Base-by-base conservation (phyloP, 768 basidiomycete species). In the Panus rudis region DNA sequence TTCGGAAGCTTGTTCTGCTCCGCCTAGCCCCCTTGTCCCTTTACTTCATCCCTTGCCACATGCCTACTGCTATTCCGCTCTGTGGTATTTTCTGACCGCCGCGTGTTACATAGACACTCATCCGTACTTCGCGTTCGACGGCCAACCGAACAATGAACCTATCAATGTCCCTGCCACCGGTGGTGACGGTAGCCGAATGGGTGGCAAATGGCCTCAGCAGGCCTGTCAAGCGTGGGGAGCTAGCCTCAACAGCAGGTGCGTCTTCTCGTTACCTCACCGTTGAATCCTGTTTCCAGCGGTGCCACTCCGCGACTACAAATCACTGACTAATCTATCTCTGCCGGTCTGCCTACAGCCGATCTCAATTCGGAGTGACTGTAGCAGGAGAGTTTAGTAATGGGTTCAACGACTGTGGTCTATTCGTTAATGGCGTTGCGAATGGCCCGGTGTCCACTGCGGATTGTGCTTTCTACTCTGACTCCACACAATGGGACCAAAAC, bases 381-480 rank as follows among this genome's bases (percentile, higher is more conserved):
- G 79, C 77, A 1, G 89, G 86, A 31, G 89, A 92, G 63, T 90
- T 81, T 62, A 74, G 78, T 35, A 70, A 71, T 6, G 81, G 76
- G 4, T 70, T 70, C 50, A 86, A 83, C 55, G 70, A 77, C 43
- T 85, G 85, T 52, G 83, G 78, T 6, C 62, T 73, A 32, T 73
- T 56, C 54, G 65, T 65, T 45, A 69, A 64, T 25, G 65, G 61
- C 34, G 56, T 66, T 33, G 52, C 22, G 11, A 43, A 55, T 6
- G 53, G 53, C n/a, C 55, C 56, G 2, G 35, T 51, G 12, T 52
- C 45, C 37, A 37, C 45, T 6, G 39, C 40, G 20, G 75, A 52
- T 28, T 79, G 63, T 61, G 62, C 56, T 14, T 57, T 52, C n/a
- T 76, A 64, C 63, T 64, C 64, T 49, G 69, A 81, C 51, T 69